Evolutionary conservation across 345 rosid species (phyloP).

Genomic region (Acer saccharum): DNA sequence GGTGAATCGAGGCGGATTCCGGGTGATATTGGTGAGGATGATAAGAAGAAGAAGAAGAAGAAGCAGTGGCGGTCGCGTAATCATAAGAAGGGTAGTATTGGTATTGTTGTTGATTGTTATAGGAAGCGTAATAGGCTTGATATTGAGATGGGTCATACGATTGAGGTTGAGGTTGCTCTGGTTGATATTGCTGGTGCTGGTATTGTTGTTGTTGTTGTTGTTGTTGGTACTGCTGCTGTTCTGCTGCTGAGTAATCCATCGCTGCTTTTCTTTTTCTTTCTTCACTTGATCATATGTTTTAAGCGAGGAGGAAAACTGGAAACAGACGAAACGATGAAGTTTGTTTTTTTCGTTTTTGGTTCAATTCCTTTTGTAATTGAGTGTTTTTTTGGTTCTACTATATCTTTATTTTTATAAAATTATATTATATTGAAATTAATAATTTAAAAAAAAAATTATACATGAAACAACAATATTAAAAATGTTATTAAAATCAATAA

Average conservation of each 20-base stretch:
- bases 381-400: no score
- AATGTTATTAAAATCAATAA: no score
- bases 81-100: constrained; percentile 17
- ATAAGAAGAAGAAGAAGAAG: constrained; percentile 15
- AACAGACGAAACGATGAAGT: no score
- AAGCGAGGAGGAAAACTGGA: background rate
- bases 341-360: no score
- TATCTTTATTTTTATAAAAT: no score
- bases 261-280: constrained; percentile 7
- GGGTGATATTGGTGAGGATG: constrained; percentile 24
- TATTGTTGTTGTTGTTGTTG: constrained; percentile 5
- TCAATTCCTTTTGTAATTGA: no score
- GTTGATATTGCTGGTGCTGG: constrained; percentile 22
- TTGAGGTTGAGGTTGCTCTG: constrained; percentile 25
- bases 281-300: background rate
- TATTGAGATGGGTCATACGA: constrained; percentile 20
- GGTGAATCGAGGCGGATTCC: constrained; percentile 28
- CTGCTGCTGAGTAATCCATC: constrained; percentile 26
- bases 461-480: no score
- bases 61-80: constrained; percentile 6
- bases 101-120: constrained; percentile 5
- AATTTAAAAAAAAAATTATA: no score
- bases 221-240: constrained; percentile 11
- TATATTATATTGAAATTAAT: no score
- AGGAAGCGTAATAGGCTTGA: constrained; percentile 22